Evolutionary conservation across 306 rosid genomes (phyloP).

Genomic region (Lathyrus sativus): DNA sequence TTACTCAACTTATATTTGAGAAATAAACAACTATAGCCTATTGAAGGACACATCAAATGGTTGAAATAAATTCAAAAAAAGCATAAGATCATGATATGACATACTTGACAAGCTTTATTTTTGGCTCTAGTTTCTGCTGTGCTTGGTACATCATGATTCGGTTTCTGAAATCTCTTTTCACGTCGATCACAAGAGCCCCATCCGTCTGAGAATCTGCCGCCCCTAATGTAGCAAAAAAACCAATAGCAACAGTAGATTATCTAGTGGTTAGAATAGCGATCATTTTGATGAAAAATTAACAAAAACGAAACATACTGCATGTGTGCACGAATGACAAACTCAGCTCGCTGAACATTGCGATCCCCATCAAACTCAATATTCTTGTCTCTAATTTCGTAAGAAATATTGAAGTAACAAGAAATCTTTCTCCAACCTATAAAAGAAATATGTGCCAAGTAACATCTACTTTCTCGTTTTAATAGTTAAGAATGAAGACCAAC

Average conservation of each 20-base stretch:
- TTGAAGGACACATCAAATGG: too few relatives aligned
- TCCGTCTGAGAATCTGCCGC: slow-evolving; percentile 97
- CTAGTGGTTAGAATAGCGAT: slow-evolving; percentile 8
- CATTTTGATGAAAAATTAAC: slow-evolving; percentile 11
- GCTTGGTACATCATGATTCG: slow-evolving; percentile 93
- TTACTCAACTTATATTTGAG: too few relatives aligned
- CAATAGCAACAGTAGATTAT: slow-evolving; percentile 9
- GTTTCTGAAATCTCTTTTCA: slow-evolving; percentile 80
- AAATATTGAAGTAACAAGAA: slow-evolving; percentile 87
- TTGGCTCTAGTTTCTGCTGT: slow-evolving; percentile 97
- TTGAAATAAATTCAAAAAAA: too few relatives aligned
- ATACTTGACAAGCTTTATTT: slow-evolving; percentile 88
- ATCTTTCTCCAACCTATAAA: slow-evolving; percentile 93
- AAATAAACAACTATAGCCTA: too few relatives aligned
- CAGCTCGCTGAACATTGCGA: slow-evolving; percentile 87
- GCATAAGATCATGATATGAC: slow-evolving; percentile 19
- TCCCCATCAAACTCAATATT: slow-evolving; percentile 81
- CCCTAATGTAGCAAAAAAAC: slow-evolving; percentile 49
- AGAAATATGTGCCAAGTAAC: slow-evolving; percentile 37
- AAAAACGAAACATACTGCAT: slow-evolving; percentile 77
- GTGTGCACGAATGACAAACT: slow-evolving; percentile 85
- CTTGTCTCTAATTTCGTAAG: slow-evolving; percentile 90
- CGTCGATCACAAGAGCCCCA: slow-evolving; percentile 98
- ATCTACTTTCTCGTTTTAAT: slow-evolving; percentile 8
- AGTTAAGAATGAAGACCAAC: slow-evolving; percentile 4